phyloP scores from a whole-genome alignment of 2,329 filamentous ascomycete species.

The Spiromastix sp. region DNA sequence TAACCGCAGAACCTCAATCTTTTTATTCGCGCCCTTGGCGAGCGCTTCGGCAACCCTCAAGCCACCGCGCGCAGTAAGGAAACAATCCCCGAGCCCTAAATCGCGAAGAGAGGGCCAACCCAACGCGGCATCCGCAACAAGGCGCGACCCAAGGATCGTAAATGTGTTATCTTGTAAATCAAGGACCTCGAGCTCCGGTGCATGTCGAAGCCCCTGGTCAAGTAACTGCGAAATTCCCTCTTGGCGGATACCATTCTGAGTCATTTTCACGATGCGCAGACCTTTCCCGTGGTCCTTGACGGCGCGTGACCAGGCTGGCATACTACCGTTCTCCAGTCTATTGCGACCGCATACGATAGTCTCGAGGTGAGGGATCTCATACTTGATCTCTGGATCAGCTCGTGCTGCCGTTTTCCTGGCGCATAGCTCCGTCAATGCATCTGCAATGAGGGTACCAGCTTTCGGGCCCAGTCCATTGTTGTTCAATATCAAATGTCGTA shows the following conservation, averaged over 20 bases:
- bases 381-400: conserved; percentile 50
- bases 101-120: conserved; percentile 69
- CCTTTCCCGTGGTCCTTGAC: conserved; percentile 69
- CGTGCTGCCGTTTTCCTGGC: conserved; percentile 68
- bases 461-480: conserved; percentile 95
- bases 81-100: conserved; percentile 79
- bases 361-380: conserved; percentile 72
- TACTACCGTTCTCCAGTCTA: conserved; percentile 87
- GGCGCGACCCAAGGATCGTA: conserved; percentile 66
- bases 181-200: conserved; percentile 59
- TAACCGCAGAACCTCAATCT: conserved; percentile 69
- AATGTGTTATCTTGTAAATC: conserved; percentile 98
- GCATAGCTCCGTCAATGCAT: conserved; percentile 74
- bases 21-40: conserved; percentile 62
- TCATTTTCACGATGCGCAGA: conserved; percentile 86
- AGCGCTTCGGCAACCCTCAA: conserved; percentile 64
- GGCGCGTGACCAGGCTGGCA: conserved; percentile 86
- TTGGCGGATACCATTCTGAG: conserved; percentile 92
- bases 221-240: conserved; percentile 81
- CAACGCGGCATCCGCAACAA: conserved; percentile 63
- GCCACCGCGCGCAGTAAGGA: conserved; percentile 69
- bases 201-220: conserved; percentile 63
- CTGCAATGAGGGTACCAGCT: conserved; percentile 78
- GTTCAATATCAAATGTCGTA: conserved; percentile 92
- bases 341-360: conserved; percentile 97